phyloP scores from a whole-genome alignment of 1,284 basidiomycete genomes.

The Fomes fomentarius region DNA sequence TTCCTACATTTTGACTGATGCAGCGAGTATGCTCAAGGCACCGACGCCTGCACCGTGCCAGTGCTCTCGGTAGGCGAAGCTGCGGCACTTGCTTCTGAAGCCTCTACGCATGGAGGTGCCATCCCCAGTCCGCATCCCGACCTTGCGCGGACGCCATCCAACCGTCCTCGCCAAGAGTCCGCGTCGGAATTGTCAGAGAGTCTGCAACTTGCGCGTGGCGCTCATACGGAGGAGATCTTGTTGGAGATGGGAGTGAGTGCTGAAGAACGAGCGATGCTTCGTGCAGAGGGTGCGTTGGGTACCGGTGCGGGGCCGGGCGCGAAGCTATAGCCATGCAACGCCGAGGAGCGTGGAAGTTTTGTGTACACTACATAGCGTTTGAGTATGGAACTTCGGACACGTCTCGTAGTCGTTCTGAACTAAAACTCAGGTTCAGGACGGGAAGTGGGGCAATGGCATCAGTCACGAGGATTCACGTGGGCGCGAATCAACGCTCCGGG shows the following conservation, averaged over 20 bases:
- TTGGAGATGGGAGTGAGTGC: slow-evolving; percentile 20
- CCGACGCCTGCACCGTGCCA: slow-evolving; percentile 78
- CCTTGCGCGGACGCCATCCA: slow-evolving; percentile 37
- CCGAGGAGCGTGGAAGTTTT: no score
- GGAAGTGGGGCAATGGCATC: no score
- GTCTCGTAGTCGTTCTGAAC: no score
- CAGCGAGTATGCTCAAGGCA: slow-evolving; percentile 42
- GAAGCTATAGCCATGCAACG: slow-evolving; percentile 19
- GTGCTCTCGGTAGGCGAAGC: slow-evolving; percentile 73
- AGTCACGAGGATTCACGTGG: slow-evolving; percentile 20
- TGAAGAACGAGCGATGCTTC: slow-evolving; percentile 16
- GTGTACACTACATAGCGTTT: no score
- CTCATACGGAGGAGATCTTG: slow-evolving; percentile 50
- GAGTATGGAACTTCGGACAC: no score
- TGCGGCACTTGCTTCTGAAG: slow-evolving; percentile 40
- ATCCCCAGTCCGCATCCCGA: slow-evolving; percentile 57
- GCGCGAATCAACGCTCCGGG: slow-evolving; percentile 8
- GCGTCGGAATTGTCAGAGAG: slow-evolving; percentile 15
- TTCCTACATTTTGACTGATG: background rate
- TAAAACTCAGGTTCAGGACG: no score
- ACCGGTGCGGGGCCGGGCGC: slow-evolving; percentile 2
- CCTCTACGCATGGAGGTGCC: slow-evolving; percentile 17
- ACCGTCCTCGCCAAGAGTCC: slow-evolving; percentile 6
- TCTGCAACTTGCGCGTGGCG: slow-evolving; percentile 46
- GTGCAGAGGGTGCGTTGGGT: slow-evolving; percentile 24